These are phyloP conservation scores for Pseudogymnoascus sp. DNA, from an alignment of 2,329 filamentous ascomycete species.

Conservation along the genomic window DNA sequence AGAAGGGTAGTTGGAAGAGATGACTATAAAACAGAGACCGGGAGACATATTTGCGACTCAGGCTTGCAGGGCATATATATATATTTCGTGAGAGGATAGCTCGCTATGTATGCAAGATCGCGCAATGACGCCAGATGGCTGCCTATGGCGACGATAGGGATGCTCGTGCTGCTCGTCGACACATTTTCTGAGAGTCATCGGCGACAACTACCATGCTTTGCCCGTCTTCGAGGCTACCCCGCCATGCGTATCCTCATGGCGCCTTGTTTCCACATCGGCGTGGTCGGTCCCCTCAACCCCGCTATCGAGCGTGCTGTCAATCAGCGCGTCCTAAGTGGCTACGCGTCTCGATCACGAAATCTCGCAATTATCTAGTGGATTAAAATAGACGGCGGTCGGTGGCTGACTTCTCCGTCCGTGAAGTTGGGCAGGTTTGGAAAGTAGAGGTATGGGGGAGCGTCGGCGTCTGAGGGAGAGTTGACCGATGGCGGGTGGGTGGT, in stretches of 20 bases:
- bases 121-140: neutral
- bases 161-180: neutral
- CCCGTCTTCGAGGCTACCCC: neutral
- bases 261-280: neutral
- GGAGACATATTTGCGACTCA: conserved; percentile 3
- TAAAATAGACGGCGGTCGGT: conserved; percentile 1
- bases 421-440: neutral
- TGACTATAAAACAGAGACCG: conserved; percentile 6
- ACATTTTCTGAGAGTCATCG: neutral
- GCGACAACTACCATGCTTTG: conserved; percentile 2
- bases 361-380: neutral
- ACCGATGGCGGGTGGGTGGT: neutral
- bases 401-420: neutral
- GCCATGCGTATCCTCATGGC: neutral
- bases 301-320: neutral
- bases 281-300: neutral
- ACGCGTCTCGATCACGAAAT: neutral
- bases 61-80: conserved; percentile 2
- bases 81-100: neutral
- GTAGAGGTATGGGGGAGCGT: neutral
- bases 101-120: neutral
- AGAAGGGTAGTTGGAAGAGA: conserved; percentile 4
- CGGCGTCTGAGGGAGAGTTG: neutral
- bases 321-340: conserved; percentile 5
- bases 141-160: neutral